Base-by-base conservation (phyloP, 2,329 filamentous ascomycete species). In the Ophiostoma montium region DNA sequence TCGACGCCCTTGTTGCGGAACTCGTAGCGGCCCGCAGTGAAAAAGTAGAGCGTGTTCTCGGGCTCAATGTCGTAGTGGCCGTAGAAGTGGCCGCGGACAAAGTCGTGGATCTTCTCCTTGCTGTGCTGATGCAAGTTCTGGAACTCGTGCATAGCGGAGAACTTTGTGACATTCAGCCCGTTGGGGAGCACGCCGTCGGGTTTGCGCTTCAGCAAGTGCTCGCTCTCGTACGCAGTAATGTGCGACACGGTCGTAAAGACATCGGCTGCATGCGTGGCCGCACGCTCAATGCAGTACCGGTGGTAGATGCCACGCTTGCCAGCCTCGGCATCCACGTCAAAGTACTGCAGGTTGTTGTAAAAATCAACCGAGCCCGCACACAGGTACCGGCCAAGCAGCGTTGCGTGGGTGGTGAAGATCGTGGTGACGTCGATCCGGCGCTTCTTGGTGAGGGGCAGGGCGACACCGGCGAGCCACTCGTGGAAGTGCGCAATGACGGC, bases 221-320 rank as follows among this genome's bases (percentile, higher is more conserved):
- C 92, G 60, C 87, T 94, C 68, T 98, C 92, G 66, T 94, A 96
- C 10, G 92, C 92, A 5, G 92, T 98, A 62, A 98, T 96, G 66
- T 96, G 92, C 16, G 90, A 96, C 52, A 98, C 92, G 1, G 92
- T 98, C 19, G 92, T 98, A 70, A 98, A 96, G 60, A 98, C 92
- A 67, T 98, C 92, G 57, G 84, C 85, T 7, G 87, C 77, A 64
- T 98, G 92, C 18, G 92, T 82, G 19, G 90, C 86, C 43, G 86
- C 90, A 55, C 92, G 83, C 69, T 98, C 92, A 60, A 98, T 94
- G 70, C 92, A 96, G 71, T 96, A 96, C 52, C 92, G 75, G 70
- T 98, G 92, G 70, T 96, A 98, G 64, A 98, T 96, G 51, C 92
- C 92, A 60, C 92, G 86, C 74, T 95, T 96, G 53, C 92, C 92